Base-by-base conservation (phyloP, 1,284 basidiomycete genomes). In the Malassezia arunalokei region DNA sequence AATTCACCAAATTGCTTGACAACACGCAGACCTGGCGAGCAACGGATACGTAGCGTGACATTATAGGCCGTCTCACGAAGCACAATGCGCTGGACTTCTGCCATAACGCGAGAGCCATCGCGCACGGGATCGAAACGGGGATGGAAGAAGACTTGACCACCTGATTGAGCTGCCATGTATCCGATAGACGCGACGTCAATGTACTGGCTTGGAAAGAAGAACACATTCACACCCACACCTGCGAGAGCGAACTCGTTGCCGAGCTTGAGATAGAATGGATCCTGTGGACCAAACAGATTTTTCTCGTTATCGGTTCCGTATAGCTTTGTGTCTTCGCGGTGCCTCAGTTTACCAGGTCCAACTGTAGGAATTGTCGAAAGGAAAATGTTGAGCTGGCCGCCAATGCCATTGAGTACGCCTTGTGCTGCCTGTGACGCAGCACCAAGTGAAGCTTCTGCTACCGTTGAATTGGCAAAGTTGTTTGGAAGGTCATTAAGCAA, bases 131-230 rank as follows among this genome's bases (percentile, higher is more conserved):
- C 80, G 73, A 91, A 98, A 32, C 86, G 81, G 6, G 94, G 92
- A 68, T 94, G 86, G 77, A 86, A 94, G 76, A 84, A 91, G 1
- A 92, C 70, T 55, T 94, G 88, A 15, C 94, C 94, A n/a, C 94
- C 94, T 0, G 88, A 90, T 14, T 83, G 73, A 0, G 81, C 82
- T 0, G 85, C 74, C 6, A 90, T 78, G 2, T 80, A 67, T 64
- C 63, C 71, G 53, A 99, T 82, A 1, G 86, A 87, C 1, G 85
- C 92, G 1, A 95, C 77, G 74, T 98, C 92, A 60, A 89, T 84
- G 63, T 83, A 85, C 71, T 82, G 82, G 55, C 77, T 81, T 47
- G 87, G 87, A 53, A 87, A 87, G 33, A 95, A 77, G 75, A 94
- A 92, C 73, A 89, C 78, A 69, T 84, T 91, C 57, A 95, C 82